These are phyloP conservation scores for Forsythia suspensa DNA, from an alignment of 257 asterid species.

Conservation along the genomic window DNA sequence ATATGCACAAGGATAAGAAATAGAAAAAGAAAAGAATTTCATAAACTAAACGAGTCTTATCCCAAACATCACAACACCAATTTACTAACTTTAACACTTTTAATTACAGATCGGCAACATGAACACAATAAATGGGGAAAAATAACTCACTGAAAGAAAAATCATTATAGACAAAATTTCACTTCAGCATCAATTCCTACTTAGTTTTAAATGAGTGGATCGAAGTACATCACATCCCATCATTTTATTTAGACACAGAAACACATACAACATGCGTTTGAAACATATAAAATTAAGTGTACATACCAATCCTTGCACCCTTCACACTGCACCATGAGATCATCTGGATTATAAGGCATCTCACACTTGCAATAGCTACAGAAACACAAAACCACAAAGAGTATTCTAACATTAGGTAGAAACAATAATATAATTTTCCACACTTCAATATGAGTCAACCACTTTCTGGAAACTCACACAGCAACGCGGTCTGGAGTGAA, in stretches of 20 bases:
- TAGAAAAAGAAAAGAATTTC: not conserved
- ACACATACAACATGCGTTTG: not conserved
- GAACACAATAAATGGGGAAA: not conserved
- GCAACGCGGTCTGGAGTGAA: conserved; percentile 92
- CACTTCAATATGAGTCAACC: conserved; percentile 11
- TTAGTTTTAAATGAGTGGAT: not conserved
- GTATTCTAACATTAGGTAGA: not conserved
- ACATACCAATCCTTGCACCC: conserved; percentile 65
- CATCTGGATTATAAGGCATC: conserved; percentile 90
- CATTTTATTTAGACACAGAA: not conserved
- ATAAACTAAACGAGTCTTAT: not conserved
- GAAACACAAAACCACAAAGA: conserved; percentile 12
- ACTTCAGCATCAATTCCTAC: not conserved
- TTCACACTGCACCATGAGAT: conserved; percentile 91
- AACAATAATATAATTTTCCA: not conserved
- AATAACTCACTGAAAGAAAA: not conserved
- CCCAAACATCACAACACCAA: not conserved
- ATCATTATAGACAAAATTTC: not conserved
- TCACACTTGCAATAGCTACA: conserved; percentile 85
- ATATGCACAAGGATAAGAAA: not conserved
- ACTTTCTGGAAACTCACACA: conserved; percentile 57
- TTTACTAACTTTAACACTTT: not conserved
- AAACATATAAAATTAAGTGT: not conserved
- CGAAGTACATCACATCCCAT: not conserved
- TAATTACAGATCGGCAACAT: not conserved